Evolutionary conservation across 1,284 basidiomycete genomes (phyloP).

Genomic region (Phylloporus sp.): DNA sequence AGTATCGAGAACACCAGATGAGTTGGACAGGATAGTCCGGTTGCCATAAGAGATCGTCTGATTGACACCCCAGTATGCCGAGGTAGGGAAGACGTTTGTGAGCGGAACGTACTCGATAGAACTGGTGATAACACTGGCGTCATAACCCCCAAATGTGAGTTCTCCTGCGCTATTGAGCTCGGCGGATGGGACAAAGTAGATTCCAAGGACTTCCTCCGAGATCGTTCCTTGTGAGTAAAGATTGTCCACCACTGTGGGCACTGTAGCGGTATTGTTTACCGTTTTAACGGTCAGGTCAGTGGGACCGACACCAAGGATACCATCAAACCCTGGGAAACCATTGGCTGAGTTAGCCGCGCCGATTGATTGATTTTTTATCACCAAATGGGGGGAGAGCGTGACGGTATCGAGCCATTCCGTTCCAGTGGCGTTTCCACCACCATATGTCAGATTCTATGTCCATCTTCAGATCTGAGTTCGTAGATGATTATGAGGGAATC

Average conservation of each 20-base stretch:
- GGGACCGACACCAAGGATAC: neutral
- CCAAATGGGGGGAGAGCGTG: constrained; percentile 47
- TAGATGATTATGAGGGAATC: no score
- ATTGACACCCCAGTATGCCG: neutral
- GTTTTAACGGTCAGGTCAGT: neutral
- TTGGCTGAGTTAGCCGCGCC: neutral
- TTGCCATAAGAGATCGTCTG: neutral
- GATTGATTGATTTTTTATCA: neutral
- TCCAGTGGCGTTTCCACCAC: constrained; percentile 61
- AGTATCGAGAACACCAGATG: constrained; percentile 62
- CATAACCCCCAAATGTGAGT: neutral
- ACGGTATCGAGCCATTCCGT: constrained; percentile 60
- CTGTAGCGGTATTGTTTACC: neutral
- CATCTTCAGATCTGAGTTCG: neutral
- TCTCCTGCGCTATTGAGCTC: neutral
- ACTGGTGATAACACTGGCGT: neutral
- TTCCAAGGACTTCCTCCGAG: neutral
- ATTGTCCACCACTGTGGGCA: neutral
- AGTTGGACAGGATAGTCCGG: neutral
- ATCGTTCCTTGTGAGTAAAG: neutral
- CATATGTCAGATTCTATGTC: constrained; percentile 53
- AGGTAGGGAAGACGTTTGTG: neutral
- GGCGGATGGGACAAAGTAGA: neutral
- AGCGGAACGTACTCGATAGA: neutral
- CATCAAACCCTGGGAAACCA: neutral